These are phyloP conservation scores for Xerocomellus chrysenteron DNA, from an alignment of 768 basidiomycete genomes.

Conservation along the genomic window DNA sequence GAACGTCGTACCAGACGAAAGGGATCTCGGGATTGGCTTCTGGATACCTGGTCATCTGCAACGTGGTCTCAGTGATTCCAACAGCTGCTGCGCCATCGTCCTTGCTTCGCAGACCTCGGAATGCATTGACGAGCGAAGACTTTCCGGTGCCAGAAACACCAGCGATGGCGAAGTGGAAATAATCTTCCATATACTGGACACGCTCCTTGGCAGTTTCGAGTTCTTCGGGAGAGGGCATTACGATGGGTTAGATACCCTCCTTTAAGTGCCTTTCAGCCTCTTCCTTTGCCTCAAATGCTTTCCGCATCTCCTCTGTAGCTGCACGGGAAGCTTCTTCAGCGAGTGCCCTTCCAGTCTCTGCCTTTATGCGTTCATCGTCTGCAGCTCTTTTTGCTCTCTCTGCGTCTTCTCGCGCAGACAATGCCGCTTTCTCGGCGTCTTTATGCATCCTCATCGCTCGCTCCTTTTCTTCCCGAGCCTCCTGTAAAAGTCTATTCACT, in stretches of 20 bases:
- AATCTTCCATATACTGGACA: neutral
- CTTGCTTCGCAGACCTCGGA: neutral
- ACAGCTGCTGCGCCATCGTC: neutral
- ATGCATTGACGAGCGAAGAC: neutral
- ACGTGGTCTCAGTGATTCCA: neutral
- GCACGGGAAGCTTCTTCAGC: neutral
- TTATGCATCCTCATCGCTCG: neutral
- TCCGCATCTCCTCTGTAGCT: neutral
- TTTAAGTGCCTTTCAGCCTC: neutral
- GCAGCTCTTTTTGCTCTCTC: neutral
- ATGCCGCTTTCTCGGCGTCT: neutral
- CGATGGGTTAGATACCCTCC: neutral
- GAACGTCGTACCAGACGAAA: neutral
- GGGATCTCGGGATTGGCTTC: neutral
- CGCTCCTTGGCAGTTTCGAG: neutral
- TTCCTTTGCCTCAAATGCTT: neutral
- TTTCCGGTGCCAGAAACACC: neutral
- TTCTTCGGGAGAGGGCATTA: neutral
- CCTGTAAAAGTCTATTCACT: neutral
- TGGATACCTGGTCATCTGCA: neutral
- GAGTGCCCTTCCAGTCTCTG: neutral
- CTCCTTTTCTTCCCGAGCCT: neutral
- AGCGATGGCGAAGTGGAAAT: neutral
- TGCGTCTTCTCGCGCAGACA: neutral
- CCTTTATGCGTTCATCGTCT: neutral